Conservation (phyloP, 2,329 filamentous ascomycete species). For the Gaeumannomyces tritici region DNA sequence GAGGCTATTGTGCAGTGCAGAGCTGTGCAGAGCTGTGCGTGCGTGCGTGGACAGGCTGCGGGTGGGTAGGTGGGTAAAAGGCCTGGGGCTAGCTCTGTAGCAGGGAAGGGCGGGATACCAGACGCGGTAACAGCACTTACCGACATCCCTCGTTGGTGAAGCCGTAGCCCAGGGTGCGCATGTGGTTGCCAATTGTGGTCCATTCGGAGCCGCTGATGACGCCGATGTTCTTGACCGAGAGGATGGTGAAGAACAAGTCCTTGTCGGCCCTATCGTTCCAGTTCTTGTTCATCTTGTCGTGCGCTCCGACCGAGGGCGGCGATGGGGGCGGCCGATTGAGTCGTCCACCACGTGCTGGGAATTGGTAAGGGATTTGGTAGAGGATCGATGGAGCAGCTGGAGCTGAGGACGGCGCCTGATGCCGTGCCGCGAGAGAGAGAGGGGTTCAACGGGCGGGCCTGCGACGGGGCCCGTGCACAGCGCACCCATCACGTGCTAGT, state of each 20-base stretch:
- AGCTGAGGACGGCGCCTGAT: neutral
- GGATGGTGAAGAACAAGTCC: slow-evolving; percentile 53
- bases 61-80: neutral
- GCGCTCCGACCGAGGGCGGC: neutral
- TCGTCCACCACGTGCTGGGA: slow-evolving; percentile 4
- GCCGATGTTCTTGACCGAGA: slow-evolving; percentile 53
- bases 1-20: neutral
- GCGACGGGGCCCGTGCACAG: neutral
- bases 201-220: slow-evolving; percentile 54
- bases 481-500: neutral
- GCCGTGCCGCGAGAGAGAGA: neutral
- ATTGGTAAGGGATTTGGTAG: slow-evolving; percentile 16
- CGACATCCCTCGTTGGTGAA: slow-evolving; percentile 57
- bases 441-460: neutral
- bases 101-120: neutral
- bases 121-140: slow-evolving; percentile 28
- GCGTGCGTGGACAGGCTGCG: neutral
- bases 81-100: neutral
- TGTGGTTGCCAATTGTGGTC: slow-evolving; percentile 51
- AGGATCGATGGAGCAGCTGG: slow-evolving; percentile 15
- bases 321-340: neutral
- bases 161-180: slow-evolving; percentile 49
- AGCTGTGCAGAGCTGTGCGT: neutral
- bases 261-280: slow-evolving; percentile 54
- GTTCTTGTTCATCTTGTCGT: slow-evolving; percentile 42